Evolutionary conservation across 805 yeast species (phyloP).

Genomic region (Pichia eremophila): DNA sequence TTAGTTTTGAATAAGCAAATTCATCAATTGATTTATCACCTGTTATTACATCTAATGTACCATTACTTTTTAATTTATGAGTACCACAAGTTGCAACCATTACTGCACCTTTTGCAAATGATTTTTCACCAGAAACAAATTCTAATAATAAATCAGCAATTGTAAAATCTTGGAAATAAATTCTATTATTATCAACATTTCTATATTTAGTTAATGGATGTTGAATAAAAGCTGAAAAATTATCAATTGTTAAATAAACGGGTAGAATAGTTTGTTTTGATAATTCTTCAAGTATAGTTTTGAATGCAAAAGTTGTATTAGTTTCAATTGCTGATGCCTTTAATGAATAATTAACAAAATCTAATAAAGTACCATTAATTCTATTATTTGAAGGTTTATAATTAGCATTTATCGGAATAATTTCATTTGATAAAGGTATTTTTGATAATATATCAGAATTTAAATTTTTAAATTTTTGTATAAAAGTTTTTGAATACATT

Average conservation of each 20-base stretch:
- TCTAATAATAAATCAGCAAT: slow-evolving; percentile 48
- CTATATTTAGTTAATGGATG: slow-evolving; percentile 50
- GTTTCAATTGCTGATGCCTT: slow-evolving; percentile 13
- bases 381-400: slow-evolving; percentile 11
- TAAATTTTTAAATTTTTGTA: slow-evolving; percentile 40
- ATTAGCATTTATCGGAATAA: slow-evolving; percentile 14
- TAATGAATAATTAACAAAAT: slow-evolving; percentile 28
- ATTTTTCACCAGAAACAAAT: slow-evolving; percentile 41
- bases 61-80: slow-evolving; percentile 43
- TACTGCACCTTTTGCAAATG: slow-evolving; percentile 55
- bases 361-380: slow-evolving; percentile 28
- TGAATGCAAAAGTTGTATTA: slow-evolving; percentile 37
- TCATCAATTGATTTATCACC: slow-evolving; percentile 38
- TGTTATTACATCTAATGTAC: slow-evolving; percentile 43
- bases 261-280: slow-evolving; percentile 42
- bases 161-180: slow-evolving; percentile 56
- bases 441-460: slow-evolving; percentile 33
- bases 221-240: slow-evolving; percentile 55
- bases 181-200: slow-evolving; percentile 42
- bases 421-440: slow-evolving; percentile 17
- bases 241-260: slow-evolving; percentile 63
- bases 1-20: slow-evolving; percentile 57
- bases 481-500: slow-evolving; percentile 55
- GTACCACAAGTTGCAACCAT: slow-evolving; percentile 53
- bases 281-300: slow-evolving; percentile 47